A percentile compares a stretch with the other conserved stretches of the same genome.
phyloP scores from a whole-genome alignment of 208 protist genomes.

The Acanthamoeba triangularis region DNA sequence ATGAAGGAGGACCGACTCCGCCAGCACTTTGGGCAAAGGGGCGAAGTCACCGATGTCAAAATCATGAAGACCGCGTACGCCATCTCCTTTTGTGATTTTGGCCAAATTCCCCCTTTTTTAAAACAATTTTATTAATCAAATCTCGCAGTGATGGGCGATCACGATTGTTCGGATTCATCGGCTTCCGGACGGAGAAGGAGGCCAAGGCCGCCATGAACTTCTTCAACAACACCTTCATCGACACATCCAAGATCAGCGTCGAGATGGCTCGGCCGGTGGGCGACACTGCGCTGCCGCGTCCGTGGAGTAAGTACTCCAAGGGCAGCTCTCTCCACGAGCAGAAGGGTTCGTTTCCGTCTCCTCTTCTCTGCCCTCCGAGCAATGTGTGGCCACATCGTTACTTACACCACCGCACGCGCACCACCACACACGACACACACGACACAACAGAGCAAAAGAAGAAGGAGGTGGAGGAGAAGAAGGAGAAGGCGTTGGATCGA shows the following conservation, averaged over 20 bases:
- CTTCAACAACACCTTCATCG: conserved; percentile 97
- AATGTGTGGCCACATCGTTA: not conserved
- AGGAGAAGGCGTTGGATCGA: conserved; percentile 68
- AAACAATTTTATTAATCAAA: not conserved
- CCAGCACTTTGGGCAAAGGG: conserved; percentile 92
- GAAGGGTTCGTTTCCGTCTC: not conserved
- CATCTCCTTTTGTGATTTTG: not conserved
- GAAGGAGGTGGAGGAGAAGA: conserved; percentile 68
- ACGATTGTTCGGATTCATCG: conserved; percentile 98
- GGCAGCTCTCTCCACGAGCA: conserved; percentile 87
- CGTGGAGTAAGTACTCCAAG: conserved; percentile 92
- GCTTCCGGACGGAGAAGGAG: conserved; percentile 93
- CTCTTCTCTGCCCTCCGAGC: not conserved
- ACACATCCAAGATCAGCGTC: conserved; percentile 94
- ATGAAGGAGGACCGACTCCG: conserved; percentile 95
- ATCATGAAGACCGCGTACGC: conserved; percentile 87
- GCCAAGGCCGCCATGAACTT: conserved; percentile 94
- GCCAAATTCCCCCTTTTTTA: not conserved
- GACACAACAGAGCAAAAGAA: not conserved
- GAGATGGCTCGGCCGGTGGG: conserved; percentile 86
- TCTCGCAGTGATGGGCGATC: conserved; percentile 86
- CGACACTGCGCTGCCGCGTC: conserved; percentile 81
- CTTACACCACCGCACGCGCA: conserved; percentile 18
- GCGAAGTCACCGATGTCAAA: conserved; percentile 93
- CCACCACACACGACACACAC: not conserved